Base-by-base conservation (phyloP, 2,329 filamentous ascomycete species). In the Pyrenochaeta sp. region DNA sequence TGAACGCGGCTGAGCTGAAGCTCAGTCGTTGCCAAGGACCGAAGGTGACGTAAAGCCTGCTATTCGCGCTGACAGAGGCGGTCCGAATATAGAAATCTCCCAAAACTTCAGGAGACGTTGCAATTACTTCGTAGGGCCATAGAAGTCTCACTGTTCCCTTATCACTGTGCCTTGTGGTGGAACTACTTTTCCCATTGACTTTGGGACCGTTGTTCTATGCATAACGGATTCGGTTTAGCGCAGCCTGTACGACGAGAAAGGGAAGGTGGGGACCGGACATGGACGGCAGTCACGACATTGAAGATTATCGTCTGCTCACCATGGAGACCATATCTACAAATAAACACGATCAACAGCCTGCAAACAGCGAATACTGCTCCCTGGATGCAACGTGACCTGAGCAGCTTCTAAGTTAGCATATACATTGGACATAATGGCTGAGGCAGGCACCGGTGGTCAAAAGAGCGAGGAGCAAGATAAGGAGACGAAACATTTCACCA, bases 41-140 rank as follows among this genome's bases (percentile, higher is more conserved):
- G 44, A 54, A 48, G 61, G 64, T 68, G 65, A 68, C 65, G 65
- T 68, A 68, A 68, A 55, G 18, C 36, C 17, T 45, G 57, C 50
- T 49, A 36, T 42, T 41, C 36, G 40, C 35, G 51, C 50, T 52
- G 49, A 51, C 44, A 31, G 2, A 35, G 9, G 18, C 5, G 9
- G 37, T 17, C 40, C 44, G 30, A 21, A 33, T 17, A 27, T 41
- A 49, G 50, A 20, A 30, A 18, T 17, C 9, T 5, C 9, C 37
- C 31, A 27, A 23, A 11, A 4, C 7, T 14, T 12, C n/a, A 12
- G n/a, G n/a, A 15, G 23, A 30, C 27, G 10, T 15, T 18, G 11
- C 10, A 29, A 14, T 12, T 30, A 20, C 15, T 20, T 18, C 41
- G 37, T 27, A 23, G 20, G 36, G 36, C 36, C 14, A 11, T 12